Evolutionary conservation across 116 monocot species (phyloP), one percentile per base, ranked within the genome.

Genomic region (Posidonia oceanica): DNA sequence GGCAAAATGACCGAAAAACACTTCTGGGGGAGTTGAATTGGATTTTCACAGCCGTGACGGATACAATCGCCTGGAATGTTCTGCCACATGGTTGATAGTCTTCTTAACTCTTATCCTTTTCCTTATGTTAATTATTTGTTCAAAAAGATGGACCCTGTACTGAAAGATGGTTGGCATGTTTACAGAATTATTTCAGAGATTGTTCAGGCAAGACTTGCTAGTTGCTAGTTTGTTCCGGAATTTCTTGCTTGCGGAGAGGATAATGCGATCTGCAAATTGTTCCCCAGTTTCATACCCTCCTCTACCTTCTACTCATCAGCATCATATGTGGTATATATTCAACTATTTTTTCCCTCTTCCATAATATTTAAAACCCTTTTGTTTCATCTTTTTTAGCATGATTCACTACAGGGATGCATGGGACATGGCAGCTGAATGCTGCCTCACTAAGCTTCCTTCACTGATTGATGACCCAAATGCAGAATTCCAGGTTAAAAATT

Each of bases 401-500:
- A 17, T 58, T 57, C 7, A 22, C 51, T 63, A 3, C 60, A 96
- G 96, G 96, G 92, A 96, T 83, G 96, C 96, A 74, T 96, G 96
- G 96, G 96, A 96, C 63, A 91, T 96, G 96, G 96, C 96, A 75
- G 91, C 96, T 44, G 96, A 96, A 78, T 85, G 83, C 38, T 96
- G 96, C 59, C 85, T 96, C 38, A 84, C 89, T 66, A 87, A 96
- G 69, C 82, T 96, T 77, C 89, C 89, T 61, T 83, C 87, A 53
- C 67, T 96, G 64, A 67, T 96, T 80, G 75, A 73, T 67, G 80
- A 96, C 75, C 87, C 96, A 58, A 79, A 79, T 86, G 80, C 82
- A 59, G 92, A 98, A 76, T 98, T 98, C 72, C 90, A 98, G 93
- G 90, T 98, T 69, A 18, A 16, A 17, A 44, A 64, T 20, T 18